phyloP scores from a whole-genome alignment of 345 rosid genomes.

The Balakata baccata region DNA sequence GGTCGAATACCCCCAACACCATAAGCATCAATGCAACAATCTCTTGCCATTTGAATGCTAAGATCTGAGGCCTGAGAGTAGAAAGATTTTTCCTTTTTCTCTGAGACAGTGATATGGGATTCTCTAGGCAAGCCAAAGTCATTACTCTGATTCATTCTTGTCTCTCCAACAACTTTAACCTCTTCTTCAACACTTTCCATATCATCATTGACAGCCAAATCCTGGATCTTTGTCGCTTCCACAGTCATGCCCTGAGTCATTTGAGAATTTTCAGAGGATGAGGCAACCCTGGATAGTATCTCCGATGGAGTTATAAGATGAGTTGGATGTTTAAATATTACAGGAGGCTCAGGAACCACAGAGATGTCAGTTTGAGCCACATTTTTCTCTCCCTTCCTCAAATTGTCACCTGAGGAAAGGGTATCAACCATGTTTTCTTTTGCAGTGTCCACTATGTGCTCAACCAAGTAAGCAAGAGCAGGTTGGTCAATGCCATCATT shows the following conservation, averaged over 20 bases:
- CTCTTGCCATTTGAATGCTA: constrained; percentile 39
- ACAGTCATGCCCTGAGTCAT: constrained; percentile 33
- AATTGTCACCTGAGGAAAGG: constrained; percentile 29
- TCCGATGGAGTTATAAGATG: constrained; percentile 33
- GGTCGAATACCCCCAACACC: constrained; percentile 36
- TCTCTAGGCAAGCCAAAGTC: constrained; percentile 22
- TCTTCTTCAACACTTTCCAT: constrained; percentile 18
- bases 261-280: constrained; percentile 32
- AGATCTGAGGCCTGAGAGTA: constrained; percentile 34
- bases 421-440: constrained; percentile 24
- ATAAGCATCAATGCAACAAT: constrained; percentile 36
- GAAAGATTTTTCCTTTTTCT: constrained; percentile 28
- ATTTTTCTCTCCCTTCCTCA: constrained; percentile 18
- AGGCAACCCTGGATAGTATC: constrained; percentile 15
- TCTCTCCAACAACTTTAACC: constrained; percentile 27
- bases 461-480: constrained; percentile 20
- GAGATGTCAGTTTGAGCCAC: constrained; percentile 18
- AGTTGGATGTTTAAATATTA: constrained; percentile 30
- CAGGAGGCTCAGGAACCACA: constrained; percentile 12
- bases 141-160: constrained; percentile 2
- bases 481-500: constrained; percentile 31
- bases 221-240: constrained; percentile 14
- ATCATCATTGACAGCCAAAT: constrained; percentile 19
- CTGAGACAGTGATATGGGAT: constrained; percentile 7
- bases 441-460: constrained; percentile 8